Conservation (phyloP, 345 rosid species). For the Salix brachista region DNA sequence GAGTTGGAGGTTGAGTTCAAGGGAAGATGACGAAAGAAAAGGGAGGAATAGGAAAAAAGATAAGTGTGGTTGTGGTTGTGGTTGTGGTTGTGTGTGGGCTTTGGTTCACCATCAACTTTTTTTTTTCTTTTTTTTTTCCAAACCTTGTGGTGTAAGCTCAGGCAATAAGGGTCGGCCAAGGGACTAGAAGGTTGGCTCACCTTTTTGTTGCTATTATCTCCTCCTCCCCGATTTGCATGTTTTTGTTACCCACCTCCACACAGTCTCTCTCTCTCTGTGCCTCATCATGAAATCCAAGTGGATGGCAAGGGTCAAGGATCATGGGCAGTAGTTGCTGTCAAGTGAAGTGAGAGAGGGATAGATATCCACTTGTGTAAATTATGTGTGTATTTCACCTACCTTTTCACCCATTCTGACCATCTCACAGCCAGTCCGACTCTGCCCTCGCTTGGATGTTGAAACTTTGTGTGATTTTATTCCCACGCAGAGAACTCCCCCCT, state of each 20-base stretch:
- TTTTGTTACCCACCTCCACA: slow-evolving; percentile 38
- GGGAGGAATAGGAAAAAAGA: slow-evolving; percentile 4
- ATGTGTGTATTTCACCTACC: slow-evolving; percentile 33
- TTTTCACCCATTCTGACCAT: slow-evolving; percentile 27
- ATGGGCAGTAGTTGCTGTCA: slow-evolving; percentile 34
- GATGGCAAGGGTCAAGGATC: slow-evolving; percentile 31
- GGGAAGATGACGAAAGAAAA: slow-evolving; percentile 23
- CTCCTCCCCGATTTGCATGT: slow-evolving; percentile 16
- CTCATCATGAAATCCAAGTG: slow-evolving; percentile 38
- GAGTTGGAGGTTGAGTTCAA: slow-evolving; percentile 45
- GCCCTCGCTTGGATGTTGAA: slow-evolving; percentile 32
- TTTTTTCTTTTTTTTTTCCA: not conserved
- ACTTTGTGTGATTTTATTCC: slow-evolving; percentile 5
- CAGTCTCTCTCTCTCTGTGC: slow-evolving; percentile 2
- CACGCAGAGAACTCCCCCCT: too few species aligned
- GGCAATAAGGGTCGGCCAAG: slow-evolving; percentile 29
- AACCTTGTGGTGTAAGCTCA: slow-evolving; percentile 51
- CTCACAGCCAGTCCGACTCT: slow-evolving; percentile 17
- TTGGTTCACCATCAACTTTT: slow-evolving; percentile 64
- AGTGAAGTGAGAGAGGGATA: slow-evolving; percentile 1
- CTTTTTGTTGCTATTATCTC: slow-evolving; percentile 35
- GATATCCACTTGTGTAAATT: slow-evolving; percentile 21
- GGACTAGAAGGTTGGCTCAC: slow-evolving; percentile 27
- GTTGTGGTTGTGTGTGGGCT: slow-evolving; percentile 52
- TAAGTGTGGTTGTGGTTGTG: slow-evolving; percentile 46